Conservation (phyloP, 441 rosid genomes). For the Omphalea diandra region DNA sequence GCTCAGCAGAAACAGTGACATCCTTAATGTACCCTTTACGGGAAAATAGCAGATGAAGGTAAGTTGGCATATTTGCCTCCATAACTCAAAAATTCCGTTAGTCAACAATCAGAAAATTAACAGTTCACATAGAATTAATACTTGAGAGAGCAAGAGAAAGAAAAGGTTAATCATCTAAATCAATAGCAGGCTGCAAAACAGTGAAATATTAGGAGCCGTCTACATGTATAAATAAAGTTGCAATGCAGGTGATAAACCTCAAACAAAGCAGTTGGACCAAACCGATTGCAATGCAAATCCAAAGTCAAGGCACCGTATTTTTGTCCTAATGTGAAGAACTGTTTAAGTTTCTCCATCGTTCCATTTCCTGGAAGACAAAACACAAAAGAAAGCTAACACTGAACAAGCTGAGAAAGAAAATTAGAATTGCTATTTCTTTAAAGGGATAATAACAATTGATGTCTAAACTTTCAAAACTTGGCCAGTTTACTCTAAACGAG, state of each 20-base stretch:
- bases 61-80: not conserved
- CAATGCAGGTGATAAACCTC: slow-evolving; percentile 51
- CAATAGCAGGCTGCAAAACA: not conserved
- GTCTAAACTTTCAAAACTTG: not conserved
- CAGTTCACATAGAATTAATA: slow-evolving; percentile 1
- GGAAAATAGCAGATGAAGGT: not conserved
- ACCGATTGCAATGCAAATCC: slow-evolving; percentile 98
- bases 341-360: slow-evolving; percentile 91
- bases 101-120: not conserved
- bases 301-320: slow-evolving; percentile 79
- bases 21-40: not conserved
- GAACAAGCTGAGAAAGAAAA: slow-evolving; percentile 8
- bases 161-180: slow-evolving; percentile 2
- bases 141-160: not conserved
- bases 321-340: slow-evolving; percentile 68
- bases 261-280: slow-evolving; percentile 93
- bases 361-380: slow-evolving; percentile 75
- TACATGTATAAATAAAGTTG: slow-evolving; percentile 18
- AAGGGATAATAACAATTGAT: not conserved
- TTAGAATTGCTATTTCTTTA: not conserved
- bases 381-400: slow-evolving; percentile 21
- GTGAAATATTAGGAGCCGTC: not conserved
- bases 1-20: not conserved
- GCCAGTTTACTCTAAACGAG: not conserved
- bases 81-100: not conserved